phyloP scores from a whole-genome alignment of 2,329 filamentous ascomycete genomes.

The Sphaerulina populicola region DNA sequence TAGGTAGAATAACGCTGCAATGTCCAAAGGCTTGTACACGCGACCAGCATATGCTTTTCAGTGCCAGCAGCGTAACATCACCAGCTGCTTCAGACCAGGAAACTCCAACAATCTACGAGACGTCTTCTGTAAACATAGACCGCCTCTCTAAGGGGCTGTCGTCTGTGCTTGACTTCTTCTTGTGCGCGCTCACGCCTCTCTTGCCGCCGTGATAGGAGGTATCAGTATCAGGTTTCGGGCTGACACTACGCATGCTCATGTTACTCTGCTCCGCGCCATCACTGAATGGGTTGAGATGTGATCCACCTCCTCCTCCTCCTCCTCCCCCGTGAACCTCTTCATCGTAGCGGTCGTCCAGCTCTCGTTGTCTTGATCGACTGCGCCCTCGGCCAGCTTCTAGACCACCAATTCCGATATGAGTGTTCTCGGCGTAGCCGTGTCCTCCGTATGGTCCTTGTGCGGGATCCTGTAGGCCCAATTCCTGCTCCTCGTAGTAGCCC shows the following conservation, averaged over 20 bases:
- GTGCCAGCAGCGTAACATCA: not conserved
- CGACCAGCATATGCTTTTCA: not conserved
- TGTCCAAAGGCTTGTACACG: not conserved
- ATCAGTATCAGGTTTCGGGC: conserved; percentile 57
- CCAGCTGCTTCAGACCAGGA: not conserved
- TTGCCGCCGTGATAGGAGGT: conserved; percentile 41
- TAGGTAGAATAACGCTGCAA: not conserved
- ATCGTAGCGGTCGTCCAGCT: conserved; percentile 40
- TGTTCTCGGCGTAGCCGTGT: conserved; percentile 32
- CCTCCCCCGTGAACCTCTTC: conserved; percentile 36
- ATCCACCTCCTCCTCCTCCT: not conserved
- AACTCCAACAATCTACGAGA: conserved; percentile 28
- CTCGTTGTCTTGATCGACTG: conserved; percentile 43
- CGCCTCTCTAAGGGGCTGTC: conserved; percentile 59
- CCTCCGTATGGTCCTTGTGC: conserved; percentile 36
- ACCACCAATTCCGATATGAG: conserved; percentile 27
- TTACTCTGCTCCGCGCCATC: conserved; percentile 58
- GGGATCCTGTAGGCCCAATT: conserved; percentile 51
- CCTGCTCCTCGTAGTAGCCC: conserved; percentile 69
- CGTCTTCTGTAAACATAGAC: conserved; percentile 62
- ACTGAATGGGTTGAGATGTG: conserved; percentile 57
- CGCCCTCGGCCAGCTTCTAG: conserved; percentile 37
- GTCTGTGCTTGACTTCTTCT: conserved; percentile 32
- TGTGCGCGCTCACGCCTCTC: conserved; percentile 33
- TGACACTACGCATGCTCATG: conserved; percentile 59